Evolutionary conservation across 2,329 filamentous ascomycete genomes (phyloP), one percentile per base, ranked within the genome.

Genomic region (Cladophialophora yegresii): DNA sequence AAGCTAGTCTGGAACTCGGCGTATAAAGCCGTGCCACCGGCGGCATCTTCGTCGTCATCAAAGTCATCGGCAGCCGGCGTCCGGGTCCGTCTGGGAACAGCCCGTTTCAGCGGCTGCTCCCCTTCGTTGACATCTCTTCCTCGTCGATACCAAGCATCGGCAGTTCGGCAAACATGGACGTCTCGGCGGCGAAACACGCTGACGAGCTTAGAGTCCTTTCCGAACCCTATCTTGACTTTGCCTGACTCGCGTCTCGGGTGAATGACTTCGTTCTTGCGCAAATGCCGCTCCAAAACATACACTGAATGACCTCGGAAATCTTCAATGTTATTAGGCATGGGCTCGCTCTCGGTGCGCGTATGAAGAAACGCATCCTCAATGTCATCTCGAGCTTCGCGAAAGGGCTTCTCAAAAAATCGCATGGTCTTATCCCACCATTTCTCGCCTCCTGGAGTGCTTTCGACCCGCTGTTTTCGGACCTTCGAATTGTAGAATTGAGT

Each of bases 401-500:
- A 80, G 1, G 76, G 75, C 45, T 77, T 77, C 64, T 77, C 75
- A 54, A 79, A 81, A 58, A 70, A 71, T 32, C 62, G 66, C 72
- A 79, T 81, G 51, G 74, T 81, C 64, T 75, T 77, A 32, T 77
- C 76, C 80, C 82, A 85, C 87, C 87, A 89, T 59, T 72, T 71
- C 22, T 79, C 76, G 1, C 87, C 87, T 49, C 80, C 77, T 53
- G 81, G 79, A 1, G 84, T 87, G 36, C 77, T 79, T 69, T 98
- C 95, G 1, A 99, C 84, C n/a, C 95, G 87, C 64, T 85, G 77
- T 68, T 87, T 92, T 23, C 91, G 85, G 0, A 93, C 96, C 77
- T 98, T 98, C 23, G 93, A 90, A 71, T 92, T 95, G 77, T 89
- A 98, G 0, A 89, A 89, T 75, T 95, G 96, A 1, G 88, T 84